Percentiles rank a stretch among this genome's conserved stretches.
These are phyloP conservation scores for Candida glucosophila DNA, from an alignment of 1,139 yeast genomes.

Conservation along the genomic window DNA sequence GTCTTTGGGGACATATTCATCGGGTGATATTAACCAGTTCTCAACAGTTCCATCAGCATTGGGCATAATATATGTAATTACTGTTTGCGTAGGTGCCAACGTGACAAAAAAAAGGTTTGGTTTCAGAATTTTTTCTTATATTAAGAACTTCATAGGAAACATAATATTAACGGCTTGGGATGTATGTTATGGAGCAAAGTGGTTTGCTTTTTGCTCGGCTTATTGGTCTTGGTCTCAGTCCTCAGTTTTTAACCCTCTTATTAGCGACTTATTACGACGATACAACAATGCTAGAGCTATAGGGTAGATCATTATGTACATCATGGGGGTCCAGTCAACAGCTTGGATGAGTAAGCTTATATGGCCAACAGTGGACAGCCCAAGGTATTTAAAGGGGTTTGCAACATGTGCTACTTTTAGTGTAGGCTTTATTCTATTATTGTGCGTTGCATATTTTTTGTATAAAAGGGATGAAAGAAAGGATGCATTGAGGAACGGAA, in stretches of 20 bases:
- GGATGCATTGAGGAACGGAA: slow-evolving; percentile 38
- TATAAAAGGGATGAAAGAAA: slow-evolving; percentile 46
- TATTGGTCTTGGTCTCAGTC: slow-evolving; percentile 16
- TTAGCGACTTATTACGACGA: slow-evolving; percentile 14
- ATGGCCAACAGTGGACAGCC: slow-evolving; percentile 41
- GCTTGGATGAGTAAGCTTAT: slow-evolving; percentile 18
- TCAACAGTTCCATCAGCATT: slow-evolving; percentile 44
- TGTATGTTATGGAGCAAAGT: slow-evolving; percentile 25
- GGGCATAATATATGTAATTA: slow-evolving; percentile 38
- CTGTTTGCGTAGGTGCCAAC: slow-evolving; percentile 26
- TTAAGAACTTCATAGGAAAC: slow-evolving; percentile 23
- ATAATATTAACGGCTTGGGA: slow-evolving; percentile 31
- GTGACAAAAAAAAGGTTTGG: slow-evolving; percentile 18
- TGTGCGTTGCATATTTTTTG: slow-evolving; percentile 29
- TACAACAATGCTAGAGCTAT: slow-evolving; percentile 18
- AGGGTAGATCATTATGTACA: slow-evolving; percentile 17
- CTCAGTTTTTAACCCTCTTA: slow-evolving; percentile 15
- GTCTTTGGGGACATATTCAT: slow-evolving; percentile 29
- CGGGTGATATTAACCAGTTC: slow-evolving; percentile 28
- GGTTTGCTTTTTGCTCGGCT: slow-evolving; percentile 22
- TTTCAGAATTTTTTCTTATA: slow-evolving; percentile 15
- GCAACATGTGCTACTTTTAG: slow-evolving; percentile 17
- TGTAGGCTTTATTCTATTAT: slow-evolving; percentile 8
- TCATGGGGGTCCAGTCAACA: slow-evolving; percentile 17
- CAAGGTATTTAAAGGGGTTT: slow-evolving; percentile 42